A percentile compares a stretch with the other conserved stretches of the same genome.
Evolutionary conservation across 2,329 filamentous ascomycete species (phyloP).

Genomic region (Pseudogymnoascus sp.): DNA sequence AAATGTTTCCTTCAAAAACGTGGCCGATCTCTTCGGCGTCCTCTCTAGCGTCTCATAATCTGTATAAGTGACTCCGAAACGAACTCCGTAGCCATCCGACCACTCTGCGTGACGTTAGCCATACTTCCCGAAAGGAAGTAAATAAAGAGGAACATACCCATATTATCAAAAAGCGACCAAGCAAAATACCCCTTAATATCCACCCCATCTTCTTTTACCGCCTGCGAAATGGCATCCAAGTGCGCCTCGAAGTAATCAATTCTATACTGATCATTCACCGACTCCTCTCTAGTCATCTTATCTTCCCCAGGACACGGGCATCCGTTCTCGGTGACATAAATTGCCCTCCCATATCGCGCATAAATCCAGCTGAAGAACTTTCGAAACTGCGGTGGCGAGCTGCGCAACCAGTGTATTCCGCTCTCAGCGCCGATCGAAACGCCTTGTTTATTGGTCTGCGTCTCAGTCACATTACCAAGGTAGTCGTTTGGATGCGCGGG

Average conservation of each 20-base stretch:
- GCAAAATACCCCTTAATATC: conserved; percentile 28
- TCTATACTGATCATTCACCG: conserved; percentile 32
- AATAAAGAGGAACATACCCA: conserved; percentile 24
- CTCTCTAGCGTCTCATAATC: conserved; percentile 24
- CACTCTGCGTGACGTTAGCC: conserved; percentile 18
- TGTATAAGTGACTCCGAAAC: conserved; percentile 26
- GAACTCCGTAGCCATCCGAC: conserved; percentile 25
- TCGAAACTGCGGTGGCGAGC: conserved; percentile 20
- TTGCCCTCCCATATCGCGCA: conserved; percentile 21
- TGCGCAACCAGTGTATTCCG: conserved; percentile 17
- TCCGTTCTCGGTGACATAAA: conserved; percentile 26
- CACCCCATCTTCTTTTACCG: conserved; percentile 22
- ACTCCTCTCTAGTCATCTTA: conserved; percentile 30
- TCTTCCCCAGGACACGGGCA: conserved; percentile 31
- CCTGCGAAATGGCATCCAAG: conserved; percentile 31
- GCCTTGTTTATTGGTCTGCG: conserved; percentile 20
- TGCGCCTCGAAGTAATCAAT: conserved; percentile 33
- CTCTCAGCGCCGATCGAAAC: conserved; percentile 20
- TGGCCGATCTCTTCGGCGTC: conserved; percentile 25
- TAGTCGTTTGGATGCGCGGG: conserved; percentile 22
- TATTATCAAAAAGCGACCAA: conserved; percentile 29
- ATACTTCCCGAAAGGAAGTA: conserved; percentile 1
- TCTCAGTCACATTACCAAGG: conserved; percentile 22
- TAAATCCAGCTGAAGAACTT: conserved; percentile 24
- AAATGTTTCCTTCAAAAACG: conserved; percentile 18